phyloP scores from a whole-genome alignment of 306 rosid species.

The Citrullus colocynthis region DNA sequence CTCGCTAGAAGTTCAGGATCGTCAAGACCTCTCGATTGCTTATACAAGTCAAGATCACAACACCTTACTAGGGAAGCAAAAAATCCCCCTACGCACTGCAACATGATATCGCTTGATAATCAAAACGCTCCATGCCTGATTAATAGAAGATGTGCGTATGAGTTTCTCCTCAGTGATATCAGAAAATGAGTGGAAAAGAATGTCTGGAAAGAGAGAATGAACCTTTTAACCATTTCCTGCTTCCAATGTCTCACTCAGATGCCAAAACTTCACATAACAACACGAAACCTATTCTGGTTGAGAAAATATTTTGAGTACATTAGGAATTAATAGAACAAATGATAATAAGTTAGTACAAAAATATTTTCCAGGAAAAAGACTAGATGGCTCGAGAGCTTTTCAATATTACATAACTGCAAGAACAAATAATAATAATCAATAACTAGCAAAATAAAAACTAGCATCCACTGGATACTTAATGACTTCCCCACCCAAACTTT shows the following conservation, averaged over 20 bases:
- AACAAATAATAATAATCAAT: not conserved
- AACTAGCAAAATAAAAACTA: not conserved
- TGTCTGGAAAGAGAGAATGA: not conserved
- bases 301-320: not conserved
- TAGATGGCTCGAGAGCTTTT: not conserved
- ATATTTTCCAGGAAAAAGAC: not conserved
- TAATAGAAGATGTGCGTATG: not conserved
- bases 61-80: slow-evolving; percentile 53
- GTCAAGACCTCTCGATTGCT: slow-evolving; percentile 67
- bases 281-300: not conserved
- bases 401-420: not conserved
- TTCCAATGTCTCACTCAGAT: not conserved
- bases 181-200: not conserved
- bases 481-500: not conserved
- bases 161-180: not conserved
- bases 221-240: slow-evolving; percentile 11
- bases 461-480: not conserved
- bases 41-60: slow-evolving; percentile 66
- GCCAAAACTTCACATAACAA: slow-evolving; percentile 1
- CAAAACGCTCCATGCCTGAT: slow-evolving; percentile 8
- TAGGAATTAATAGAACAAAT: not conserved
- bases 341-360: not conserved
- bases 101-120: slow-evolving; percentile 13
- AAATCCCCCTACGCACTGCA: slow-evolving; percentile 62
- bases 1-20: slow-evolving; percentile 86